These are phyloP conservation scores for Stachybotrys elegans DNA, from an alignment of 2,329 filamentous ascomycete genomes.

Conservation along the genomic window DNA sequence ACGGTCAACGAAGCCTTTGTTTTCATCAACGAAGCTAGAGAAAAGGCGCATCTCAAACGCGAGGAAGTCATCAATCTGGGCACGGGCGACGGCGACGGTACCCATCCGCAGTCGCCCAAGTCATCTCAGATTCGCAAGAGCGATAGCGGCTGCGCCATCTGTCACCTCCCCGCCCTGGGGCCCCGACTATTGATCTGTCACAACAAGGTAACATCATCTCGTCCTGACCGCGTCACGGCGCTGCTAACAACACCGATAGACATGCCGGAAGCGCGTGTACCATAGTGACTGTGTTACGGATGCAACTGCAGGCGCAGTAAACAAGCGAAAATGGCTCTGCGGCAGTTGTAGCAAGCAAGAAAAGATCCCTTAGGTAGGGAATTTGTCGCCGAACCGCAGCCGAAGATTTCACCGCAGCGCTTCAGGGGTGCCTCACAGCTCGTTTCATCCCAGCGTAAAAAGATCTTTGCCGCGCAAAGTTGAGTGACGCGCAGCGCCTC, in stretches of 20 bases:
- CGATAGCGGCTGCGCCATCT: conserved; percentile 41
- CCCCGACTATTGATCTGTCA: conserved; percentile 43
- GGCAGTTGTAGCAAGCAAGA: conserved; percentile 30
- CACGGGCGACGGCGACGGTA: conserved; percentile 6
- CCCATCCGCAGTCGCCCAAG: conserved; percentile 22
- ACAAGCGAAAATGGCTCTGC: conserved; percentile 36
- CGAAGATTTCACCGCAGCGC: too few species aligned
- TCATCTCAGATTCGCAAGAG: conserved; percentile 34
- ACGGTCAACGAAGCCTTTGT: conserved; percentile 36
- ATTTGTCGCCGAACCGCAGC: too few species aligned
- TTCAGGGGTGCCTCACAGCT: too few species aligned
- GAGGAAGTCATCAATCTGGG: conserved; percentile 9
- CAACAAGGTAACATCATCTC: conserved; percentile 37
- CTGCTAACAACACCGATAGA: conserved; percentile 25
- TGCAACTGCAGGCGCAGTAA: conserved; percentile 29
- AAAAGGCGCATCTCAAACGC: conserved; percentile 13
- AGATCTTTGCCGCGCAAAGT: too few species aligned
- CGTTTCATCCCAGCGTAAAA: too few species aligned
- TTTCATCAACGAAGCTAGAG: conserved; percentile 37
- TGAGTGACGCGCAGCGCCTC: too few species aligned
- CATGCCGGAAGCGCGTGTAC: conserved; percentile 39
- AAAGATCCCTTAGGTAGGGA: conserved; percentile 20
- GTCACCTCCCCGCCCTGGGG: conserved; percentile 42
- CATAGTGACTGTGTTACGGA: conserved; percentile 41
- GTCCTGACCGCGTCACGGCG: conserved; percentile 2